phyloP scores from a whole-genome alignment of 1,284 basidiomycete genomes.

The Papiliotrema nemorosa region DNA sequence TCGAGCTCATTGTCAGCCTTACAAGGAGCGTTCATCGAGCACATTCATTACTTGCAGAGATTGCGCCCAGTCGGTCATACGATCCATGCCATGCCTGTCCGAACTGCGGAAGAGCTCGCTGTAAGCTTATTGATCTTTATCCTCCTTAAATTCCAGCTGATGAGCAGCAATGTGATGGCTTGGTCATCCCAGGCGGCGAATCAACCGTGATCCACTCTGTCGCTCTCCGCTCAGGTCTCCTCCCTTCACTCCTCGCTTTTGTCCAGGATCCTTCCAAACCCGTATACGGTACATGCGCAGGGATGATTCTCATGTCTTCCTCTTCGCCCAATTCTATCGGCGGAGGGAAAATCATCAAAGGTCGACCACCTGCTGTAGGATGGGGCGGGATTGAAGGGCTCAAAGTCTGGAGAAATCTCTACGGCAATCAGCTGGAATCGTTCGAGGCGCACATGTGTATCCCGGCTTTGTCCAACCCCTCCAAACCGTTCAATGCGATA shows the following conservation, averaged over 20 bases:
- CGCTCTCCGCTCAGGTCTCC: slow-evolving; percentile 71
- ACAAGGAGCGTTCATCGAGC: slow-evolving; percentile 92
- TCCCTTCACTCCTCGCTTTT: slow-evolving; percentile 75
- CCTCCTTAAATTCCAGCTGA: slow-evolving; percentile 4
- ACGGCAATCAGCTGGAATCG: slow-evolving; percentile 55
- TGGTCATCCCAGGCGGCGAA: slow-evolving; percentile 90
- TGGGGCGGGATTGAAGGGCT: slow-evolving; percentile 73
- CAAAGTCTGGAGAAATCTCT: slow-evolving; percentile 73
- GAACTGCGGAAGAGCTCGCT: slow-evolving; percentile 69
- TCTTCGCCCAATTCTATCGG: slow-evolving; percentile 61
- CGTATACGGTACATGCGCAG: slow-evolving; percentile 96
- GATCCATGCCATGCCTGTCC: slow-evolving; percentile 57
- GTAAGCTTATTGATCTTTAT: slow-evolving; percentile 16
- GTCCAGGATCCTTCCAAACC: slow-evolving; percentile 59
- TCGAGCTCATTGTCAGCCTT: slow-evolving; percentile 58
- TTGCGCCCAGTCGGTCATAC: slow-evolving; percentile 22
- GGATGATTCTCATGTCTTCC: slow-evolving; percentile 83
- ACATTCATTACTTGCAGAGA: slow-evolving; percentile 52
- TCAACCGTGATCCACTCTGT: slow-evolving; percentile 85
- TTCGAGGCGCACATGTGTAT: slow-evolving; percentile 57
- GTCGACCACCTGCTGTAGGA: slow-evolving; percentile 62
- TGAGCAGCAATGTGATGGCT: slow-evolving; percentile 63
- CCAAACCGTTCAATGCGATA: slow-evolving; percentile 72
- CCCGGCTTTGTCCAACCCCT: slow-evolving; percentile 60
- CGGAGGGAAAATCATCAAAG: slow-evolving; percentile 67